phyloP scores from a whole-genome alignment of 352 stramenopile species.

The Globisporangium paroecandrum region DNA sequence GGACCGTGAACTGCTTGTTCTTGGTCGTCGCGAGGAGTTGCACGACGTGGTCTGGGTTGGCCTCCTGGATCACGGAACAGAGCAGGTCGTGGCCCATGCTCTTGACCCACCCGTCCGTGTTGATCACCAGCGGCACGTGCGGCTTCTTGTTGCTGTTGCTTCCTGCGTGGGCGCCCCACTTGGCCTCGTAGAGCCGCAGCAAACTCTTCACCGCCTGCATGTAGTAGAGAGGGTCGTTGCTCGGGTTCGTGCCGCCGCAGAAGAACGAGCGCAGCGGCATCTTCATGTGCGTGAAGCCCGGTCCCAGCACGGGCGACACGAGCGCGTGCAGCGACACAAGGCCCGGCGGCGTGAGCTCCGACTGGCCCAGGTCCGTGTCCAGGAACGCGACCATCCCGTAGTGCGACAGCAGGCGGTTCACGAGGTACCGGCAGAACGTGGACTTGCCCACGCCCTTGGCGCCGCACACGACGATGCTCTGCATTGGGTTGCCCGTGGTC shows the following conservation, averaged over 20 bases:
- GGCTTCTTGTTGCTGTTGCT: slow-evolving; percentile 7
- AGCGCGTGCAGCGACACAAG: slow-evolving; percentile 91
- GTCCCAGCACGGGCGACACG: slow-evolving; percentile 84
- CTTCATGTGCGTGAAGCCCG: slow-evolving; percentile 91
- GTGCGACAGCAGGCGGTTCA: slow-evolving; percentile 88
- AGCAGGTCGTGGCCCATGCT: slow-evolving; percentile 95
- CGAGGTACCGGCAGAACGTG: slow-evolving; percentile 92
- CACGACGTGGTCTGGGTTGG: slow-evolving; percentile 89
- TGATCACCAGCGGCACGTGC: slow-evolving; percentile 90
- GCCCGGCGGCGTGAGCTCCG: slow-evolving; percentile 91
- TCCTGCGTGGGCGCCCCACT: slow-evolving; percentile 31
- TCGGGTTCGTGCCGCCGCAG: slow-evolving; percentile 69
- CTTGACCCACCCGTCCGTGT: slow-evolving; percentile 98
- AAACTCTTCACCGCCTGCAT: slow-evolving; percentile 69
- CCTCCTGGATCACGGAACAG: slow-evolving; percentile 83
- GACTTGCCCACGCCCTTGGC: slow-evolving; percentile 96
- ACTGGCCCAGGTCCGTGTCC: slow-evolving; percentile 95
- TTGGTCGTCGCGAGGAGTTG: slow-evolving; percentile 91
- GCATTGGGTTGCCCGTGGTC: slow-evolving; percentile 9
- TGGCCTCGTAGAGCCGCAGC: slow-evolving; percentile 56
- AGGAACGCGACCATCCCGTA: slow-evolving; percentile 87
- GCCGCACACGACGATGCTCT: slow-evolving; percentile 90
- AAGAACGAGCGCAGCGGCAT: slow-evolving; percentile 69
- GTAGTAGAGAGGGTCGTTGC: slow-evolving; percentile 74
- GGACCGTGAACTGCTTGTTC: slow-evolving; percentile 83